phyloP scores from a whole-genome alignment of 164 flowering plant species.

The Tetracentron sinense region DNA sequence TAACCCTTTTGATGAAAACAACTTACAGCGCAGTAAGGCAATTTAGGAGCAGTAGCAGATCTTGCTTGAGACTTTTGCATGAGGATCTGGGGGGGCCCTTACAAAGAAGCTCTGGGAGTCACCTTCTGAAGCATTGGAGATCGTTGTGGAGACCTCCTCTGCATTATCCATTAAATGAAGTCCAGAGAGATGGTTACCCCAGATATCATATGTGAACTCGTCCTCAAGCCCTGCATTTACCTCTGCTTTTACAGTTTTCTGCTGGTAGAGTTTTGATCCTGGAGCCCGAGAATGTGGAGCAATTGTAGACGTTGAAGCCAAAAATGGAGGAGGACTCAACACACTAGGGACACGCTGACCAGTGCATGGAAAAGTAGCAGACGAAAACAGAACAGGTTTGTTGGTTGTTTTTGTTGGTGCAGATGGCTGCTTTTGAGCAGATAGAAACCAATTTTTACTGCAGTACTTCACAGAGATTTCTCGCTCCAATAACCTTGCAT shows the following conservation, averaged over 20 bases:
- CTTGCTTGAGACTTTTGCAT: conserved; percentile 31
- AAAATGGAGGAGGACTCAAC: conserved; percentile 19
- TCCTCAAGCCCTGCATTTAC: conserved; percentile 25
- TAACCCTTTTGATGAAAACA: conserved; percentile 35
- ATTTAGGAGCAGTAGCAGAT: conserved; percentile 17
- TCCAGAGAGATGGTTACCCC: conserved; percentile 80
- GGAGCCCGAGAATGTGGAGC: conserved; percentile 80
- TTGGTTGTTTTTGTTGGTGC: conserved; percentile 19
- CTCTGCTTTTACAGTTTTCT: conserved; percentile 25
- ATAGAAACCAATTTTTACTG: no score
- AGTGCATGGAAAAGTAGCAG: conserved; percentile 58
- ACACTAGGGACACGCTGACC: conserved; percentile 23
- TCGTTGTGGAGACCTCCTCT: conserved; percentile 23
- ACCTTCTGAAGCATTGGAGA: conserved; percentile 26
- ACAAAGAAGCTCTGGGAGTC: conserved; percentile 72
- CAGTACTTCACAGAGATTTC: conserved; percentile 21
- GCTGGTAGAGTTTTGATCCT: conserved; percentile 53
- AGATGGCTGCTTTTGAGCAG: conserved; percentile 26
- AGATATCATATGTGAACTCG: conserved; percentile 65
- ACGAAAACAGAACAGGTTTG: conserved; percentile 47
- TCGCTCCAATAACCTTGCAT: conserved; percentile 14
- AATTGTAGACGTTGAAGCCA: conserved; percentile 43
- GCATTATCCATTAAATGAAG: conserved; percentile 30
- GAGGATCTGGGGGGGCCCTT: conserved; percentile 57
- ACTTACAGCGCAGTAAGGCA: conserved; percentile 39